Base-by-base conservation (phyloP, 495 filamentous ascomycete species). In the Chaetomium tenue region DNA sequence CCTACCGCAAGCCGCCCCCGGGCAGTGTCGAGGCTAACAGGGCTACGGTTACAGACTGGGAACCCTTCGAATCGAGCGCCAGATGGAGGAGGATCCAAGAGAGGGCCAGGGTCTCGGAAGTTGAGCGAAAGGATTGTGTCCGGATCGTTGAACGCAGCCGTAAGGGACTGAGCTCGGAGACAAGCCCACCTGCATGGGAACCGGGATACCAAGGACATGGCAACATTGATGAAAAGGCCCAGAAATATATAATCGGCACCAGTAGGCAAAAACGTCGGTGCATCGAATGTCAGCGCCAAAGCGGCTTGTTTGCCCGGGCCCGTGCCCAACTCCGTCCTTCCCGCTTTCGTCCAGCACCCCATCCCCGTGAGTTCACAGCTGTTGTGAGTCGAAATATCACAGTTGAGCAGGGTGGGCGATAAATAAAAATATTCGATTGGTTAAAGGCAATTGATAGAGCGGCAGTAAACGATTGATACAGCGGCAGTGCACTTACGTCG, bases 1-100 rank as follows among this genome's bases (percentile, higher is more conserved):
- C 37, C 16, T 53, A 57, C 37, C 60, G 69, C 23, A 73, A 73
- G 33, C 71, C 71, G 1, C 66, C 65, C 7, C 69, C 63, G 0
- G 63, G 66, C 13, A 71, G 63, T 26, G n/a, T 18, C 16, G 64
- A 73, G 47, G 65, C 65, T 15, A 50, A 25, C 12, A 67, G 58
- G 13, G 26, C 48, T 13, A 23, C 6, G n/a, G 6, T 42, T 1
- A 67, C 71, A 2, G 69, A 67, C n/a, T 73, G 69, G 71, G 63
- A 68, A 23, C 53, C 50, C 4, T 33, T 58, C 13, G 20, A 65
- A 11, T n/a, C 42, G 23, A 46, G 59, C 46, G 1, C 13, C 23
- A 48, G 40, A 25, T 51, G 40, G 48, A 26, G 60, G 44, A 46
- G 52, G 30, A 56, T 61, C 42, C 58, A 63, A 0, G 28, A 23